Base-by-base conservation (phyloP, 2,329 filamentous ascomycete species). In the Apiospora sp. region DNA sequence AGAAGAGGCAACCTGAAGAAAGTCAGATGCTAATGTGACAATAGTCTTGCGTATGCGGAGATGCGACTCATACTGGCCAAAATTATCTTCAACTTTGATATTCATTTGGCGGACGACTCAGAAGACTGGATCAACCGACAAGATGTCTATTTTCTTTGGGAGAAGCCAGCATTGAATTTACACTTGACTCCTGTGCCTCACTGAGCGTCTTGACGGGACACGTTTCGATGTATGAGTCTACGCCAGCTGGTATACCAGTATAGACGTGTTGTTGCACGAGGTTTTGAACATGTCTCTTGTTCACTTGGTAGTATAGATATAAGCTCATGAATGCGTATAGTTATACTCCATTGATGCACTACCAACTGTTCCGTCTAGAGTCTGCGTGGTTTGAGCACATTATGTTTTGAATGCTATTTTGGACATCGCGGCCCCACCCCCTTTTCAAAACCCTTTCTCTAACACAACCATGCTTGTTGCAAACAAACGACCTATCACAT, bases 61-160 rank as follows among this genome's bases (percentile, higher is more conserved):
- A 82, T 84, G 78, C 80, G 82, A 13, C 72, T 84, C 2, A 80
- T 83, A 24, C 72, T 84, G 7, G 79, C 82, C 1, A 76, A 77
- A 13, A 69, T 84, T 1, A 68, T 84, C 4, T 84, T 77, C 72
- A 80, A 81, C 44, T 84, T 84, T 51, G 82, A 84, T 43, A 48
- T 84, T 68, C 68, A 72, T 22, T 71, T 82, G 34, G 73, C 75
- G 1, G 74, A 79, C 10, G 76, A 80, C 48, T 74, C 74, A n/a
- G 24, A 58, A 3, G 70, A 77, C 24, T 82, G 80, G 79, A 74
- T 80, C 1, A 43, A 75, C 13, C 74, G 80, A 13, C 80, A 81
- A 68, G 76, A 73, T 48, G 76, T 76, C 19, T 79, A 78, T 71
- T n/a, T 77, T 3, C 75, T 81, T 68, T 82, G 80, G 79, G 72